phyloP scores from a whole-genome alignment of 768 basidiomycete species.

The Termitomyces sp. region DNA sequence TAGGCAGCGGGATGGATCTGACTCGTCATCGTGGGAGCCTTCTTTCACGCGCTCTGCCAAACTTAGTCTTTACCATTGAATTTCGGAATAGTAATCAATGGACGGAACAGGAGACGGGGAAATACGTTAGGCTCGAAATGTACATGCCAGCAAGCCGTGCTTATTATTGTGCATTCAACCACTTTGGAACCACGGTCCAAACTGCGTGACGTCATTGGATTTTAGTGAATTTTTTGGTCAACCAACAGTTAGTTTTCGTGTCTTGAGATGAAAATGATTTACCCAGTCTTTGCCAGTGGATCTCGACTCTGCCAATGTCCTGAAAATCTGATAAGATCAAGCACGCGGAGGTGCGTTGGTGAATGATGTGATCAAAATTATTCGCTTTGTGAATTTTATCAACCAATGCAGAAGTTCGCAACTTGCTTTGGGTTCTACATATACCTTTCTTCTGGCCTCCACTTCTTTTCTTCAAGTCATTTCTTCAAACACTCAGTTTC shows the following conservation, averaged over 20 bases:
- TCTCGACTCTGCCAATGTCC: not conserved
- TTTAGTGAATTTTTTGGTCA: not conserved
- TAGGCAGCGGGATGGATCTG: not conserved
- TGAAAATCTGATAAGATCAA: not conserved
- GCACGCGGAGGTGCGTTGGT: not conserved
- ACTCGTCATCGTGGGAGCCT: not conserved
- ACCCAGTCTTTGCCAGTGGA: no score
- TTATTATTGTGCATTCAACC: not conserved
- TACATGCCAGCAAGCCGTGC: not conserved
- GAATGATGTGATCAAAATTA: not conserved
- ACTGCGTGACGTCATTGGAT: not conserved
- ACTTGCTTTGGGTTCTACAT: not conserved
- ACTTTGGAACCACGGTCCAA: not conserved
- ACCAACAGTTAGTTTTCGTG: no score
- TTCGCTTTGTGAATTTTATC: not conserved
- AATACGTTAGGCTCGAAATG: not conserved
- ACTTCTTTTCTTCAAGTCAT: not conserved
- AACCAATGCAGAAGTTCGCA: not conserved
- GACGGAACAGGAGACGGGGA: not conserved
- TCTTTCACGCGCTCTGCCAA: not conserved
- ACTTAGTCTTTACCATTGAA: not conserved
- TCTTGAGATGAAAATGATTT: not conserved
- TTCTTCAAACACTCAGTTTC: not conserved
- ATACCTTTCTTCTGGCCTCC: not conserved
- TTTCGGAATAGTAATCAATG: not conserved